Conservation (phyloP, 257 asterid genomes). For the Scutellaria galericulata region DNA sequence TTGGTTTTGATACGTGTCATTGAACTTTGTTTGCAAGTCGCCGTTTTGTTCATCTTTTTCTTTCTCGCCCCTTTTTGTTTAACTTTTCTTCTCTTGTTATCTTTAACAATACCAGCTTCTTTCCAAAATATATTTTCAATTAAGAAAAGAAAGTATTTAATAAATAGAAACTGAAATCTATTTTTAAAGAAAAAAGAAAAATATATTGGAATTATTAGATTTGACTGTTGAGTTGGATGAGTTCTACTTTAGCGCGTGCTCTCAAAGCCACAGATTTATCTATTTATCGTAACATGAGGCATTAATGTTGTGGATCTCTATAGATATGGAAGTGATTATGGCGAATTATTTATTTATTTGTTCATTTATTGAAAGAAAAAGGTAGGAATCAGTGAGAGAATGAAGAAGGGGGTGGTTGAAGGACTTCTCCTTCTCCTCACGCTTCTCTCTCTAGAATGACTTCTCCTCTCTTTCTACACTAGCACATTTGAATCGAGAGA, state of each 20-base stretch:
- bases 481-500: neutral
- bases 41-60: too few species aligned
- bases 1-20: constrained; percentile 35
- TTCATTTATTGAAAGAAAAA: constrained; percentile 1
- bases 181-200: too few species aligned
- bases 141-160: too few species aligned
- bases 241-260: constrained; percentile 7
- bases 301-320: constrained; percentile 36
- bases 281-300: neutral
- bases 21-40: neutral
- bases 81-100: too few species aligned
- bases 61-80: too few species aligned
- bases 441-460: constrained; percentile 35
- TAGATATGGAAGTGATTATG: constrained; percentile 23
- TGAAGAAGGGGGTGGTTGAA: constrained; percentile 26
- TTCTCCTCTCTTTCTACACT: constrained; percentile 30
- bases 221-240: constrained; percentile 36
- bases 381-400: constrained; percentile 15
- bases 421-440: constrained; percentile 39
- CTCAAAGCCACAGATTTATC: constrained; percentile 25
- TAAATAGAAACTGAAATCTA: too few species aligned
- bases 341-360: constrained; percentile 2
- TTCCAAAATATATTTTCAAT: too few species aligned
- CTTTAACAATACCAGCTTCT: too few species aligned
- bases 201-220: neutral